Evolutionary conservation across 495 filamentous ascomycete species (phyloP).

Genomic region (Trichoderma orchidacearum): DNA sequence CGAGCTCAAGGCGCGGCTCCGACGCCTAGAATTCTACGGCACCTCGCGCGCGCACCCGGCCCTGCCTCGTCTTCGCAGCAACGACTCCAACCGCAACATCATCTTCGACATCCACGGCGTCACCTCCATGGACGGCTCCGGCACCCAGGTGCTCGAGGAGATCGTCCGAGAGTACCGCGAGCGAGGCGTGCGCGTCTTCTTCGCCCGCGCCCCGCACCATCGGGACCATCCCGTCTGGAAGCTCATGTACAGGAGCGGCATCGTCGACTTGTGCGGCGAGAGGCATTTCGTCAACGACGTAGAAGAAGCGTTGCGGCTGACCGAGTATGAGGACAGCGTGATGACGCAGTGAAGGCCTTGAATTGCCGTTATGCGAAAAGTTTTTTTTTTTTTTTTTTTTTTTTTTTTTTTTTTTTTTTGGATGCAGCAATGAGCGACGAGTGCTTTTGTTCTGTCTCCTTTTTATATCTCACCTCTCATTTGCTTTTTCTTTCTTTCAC

Average conservation of each 20-base stretch:
- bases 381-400: too few relatives aligned
- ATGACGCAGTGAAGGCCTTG: neutral
- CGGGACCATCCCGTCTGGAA: slow-evolving; percentile 50
- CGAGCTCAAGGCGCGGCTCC: slow-evolving; percentile 69
- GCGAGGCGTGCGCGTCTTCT: slow-evolving; percentile 70
- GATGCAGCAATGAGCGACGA: neutral
- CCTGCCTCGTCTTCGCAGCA: slow-evolving; percentile 56
- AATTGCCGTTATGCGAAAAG: neutral
- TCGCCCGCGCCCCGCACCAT: slow-evolving; percentile 55
- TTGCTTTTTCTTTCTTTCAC: neutral
- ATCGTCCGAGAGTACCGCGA: slow-evolving; percentile 69
- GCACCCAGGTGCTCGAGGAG: slow-evolving; percentile 79
- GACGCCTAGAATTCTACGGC: slow-evolving; percentile 78
- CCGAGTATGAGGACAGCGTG: slow-evolving; percentile 46
- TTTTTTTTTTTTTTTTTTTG: too few relatives aligned
- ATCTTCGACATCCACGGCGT: slow-evolving; percentile 97
- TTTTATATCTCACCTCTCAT: neutral
- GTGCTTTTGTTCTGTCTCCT: neutral
- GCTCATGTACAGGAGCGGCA: slow-evolving; percentile 66
- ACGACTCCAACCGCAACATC: slow-evolving; percentile 70
- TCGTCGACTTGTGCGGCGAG: slow-evolving; percentile 62
- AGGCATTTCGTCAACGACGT: slow-evolving; percentile 71
- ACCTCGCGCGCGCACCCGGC: slow-evolving; percentile 74
- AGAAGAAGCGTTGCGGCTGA: slow-evolving; percentile 66
- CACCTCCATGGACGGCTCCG: slow-evolving; percentile 80